Base-by-base conservation (phyloP, 805 yeast genomes). In the Metschnikowia continentalis region DNA sequence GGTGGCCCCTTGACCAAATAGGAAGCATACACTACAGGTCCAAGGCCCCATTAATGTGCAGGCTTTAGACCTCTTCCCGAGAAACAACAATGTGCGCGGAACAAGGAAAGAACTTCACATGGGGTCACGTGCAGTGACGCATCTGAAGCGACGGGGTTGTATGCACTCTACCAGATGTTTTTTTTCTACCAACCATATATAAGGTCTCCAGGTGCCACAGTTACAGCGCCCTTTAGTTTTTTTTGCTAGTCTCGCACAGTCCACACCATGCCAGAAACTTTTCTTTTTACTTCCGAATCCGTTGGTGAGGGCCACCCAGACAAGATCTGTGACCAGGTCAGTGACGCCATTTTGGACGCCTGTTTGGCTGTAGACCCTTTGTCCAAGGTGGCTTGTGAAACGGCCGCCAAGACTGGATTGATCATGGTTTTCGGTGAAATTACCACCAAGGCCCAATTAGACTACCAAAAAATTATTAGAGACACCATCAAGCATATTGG, bases 361-460 rank as follows among this genome's bases (percentile, higher is more conserved):
- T 92, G 98, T 81, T 79, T 94, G 65, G 83, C 88, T 51, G 95
- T 78, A 62, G 99, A 94, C 75, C 99, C 99, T 56, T 81, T 89
- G 65, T 94, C 99, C 62, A 94, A 94, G 81, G 99, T 94, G 71
- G 99, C 97, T 46, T 94, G 99, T 81, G 99, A 94, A 78, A 89
- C 99, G 54, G 98, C 99, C 60, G 86, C 98, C 66, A 94, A 94
- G 81, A 94, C 99, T 60, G 99, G 99, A 79, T 84, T 94, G 96
- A 90, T 94, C 69, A 88, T 94, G 95, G 97, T 94, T 60, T 94
- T 94, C 69, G 99, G 99, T 79, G 99, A 94, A 78, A 94, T 94
- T 75, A 92, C 99, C 78, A 94, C 99, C 77, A 87, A 83, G 71
- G 99, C 99, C 61, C 76, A 77, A 58, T 79, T 94, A 69, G 99